Evolutionary conservation across 73 alveolate species (phyloP).

Genomic region (Tetrahymena malaccensis): DNA sequence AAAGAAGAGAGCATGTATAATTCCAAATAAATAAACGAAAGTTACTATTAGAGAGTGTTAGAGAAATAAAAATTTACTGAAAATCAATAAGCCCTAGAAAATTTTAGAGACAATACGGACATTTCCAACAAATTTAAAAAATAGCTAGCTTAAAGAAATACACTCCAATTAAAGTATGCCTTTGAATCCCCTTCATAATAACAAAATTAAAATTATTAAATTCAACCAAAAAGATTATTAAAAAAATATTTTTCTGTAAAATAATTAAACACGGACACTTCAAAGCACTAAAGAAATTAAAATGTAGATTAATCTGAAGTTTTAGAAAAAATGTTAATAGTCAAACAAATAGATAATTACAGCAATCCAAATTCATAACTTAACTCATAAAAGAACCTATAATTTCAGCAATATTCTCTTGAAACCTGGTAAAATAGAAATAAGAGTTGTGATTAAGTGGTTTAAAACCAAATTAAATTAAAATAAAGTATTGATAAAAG

Average conservation of each 20-base stretch:
- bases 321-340: neutral
- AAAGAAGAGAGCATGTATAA: no score
- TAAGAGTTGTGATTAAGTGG: neutral
- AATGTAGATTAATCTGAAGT: neutral
- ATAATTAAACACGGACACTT: neutral
- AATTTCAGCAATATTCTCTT: no score
- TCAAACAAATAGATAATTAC: neutral
- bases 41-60: neutral
- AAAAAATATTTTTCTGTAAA: neutral
- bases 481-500: no score
- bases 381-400: neutral
- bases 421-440: neutral
- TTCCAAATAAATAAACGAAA: neutral
- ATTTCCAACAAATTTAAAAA: no score
- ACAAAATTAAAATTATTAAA: neutral
- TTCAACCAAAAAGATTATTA: neutral
- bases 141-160: neutral
- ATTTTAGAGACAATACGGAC: neutral
- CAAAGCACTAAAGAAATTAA: neutral
- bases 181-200: neutral
- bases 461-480: no score
- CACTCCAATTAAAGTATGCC: neutral
- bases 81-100: neutral
- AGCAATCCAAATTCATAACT: neutral
- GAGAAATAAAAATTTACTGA: neutral